Percentiles rank a stretch among this genome's conserved stretches.
Conservation (phyloP, 2,329 filamentous ascomycete species). For the Stachybotrys chartarum region DNA sequence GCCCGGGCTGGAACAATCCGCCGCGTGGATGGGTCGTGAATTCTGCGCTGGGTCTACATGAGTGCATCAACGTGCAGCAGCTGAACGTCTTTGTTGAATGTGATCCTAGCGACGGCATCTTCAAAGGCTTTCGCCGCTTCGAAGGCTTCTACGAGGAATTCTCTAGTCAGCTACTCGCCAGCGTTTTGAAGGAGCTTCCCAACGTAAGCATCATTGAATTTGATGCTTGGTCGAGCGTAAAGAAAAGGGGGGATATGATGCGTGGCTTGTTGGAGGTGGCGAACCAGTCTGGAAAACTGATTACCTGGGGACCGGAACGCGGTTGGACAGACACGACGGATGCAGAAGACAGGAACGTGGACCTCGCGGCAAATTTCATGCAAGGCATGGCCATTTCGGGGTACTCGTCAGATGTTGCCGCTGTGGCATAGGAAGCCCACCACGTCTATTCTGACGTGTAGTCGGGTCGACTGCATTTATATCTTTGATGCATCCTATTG, state of each 20-base stretch:
- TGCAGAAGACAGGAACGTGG: constrained; percentile 15
- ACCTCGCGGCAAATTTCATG: constrained; percentile 1
- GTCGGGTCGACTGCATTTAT: too few species aligned
- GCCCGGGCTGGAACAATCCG: constrained; percentile 65
- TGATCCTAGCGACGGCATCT: constrained; percentile 61
- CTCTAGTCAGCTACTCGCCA: constrained; percentile 47
- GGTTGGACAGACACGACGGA: constrained; percentile 53
- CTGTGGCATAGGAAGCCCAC: constrained; percentile 6
- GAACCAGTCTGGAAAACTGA: constrained; percentile 36
- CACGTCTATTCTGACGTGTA: background rate
- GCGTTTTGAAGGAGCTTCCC: constrained; percentile 50
- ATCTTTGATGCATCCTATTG: too few species aligned
- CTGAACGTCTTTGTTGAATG: constrained; percentile 65
- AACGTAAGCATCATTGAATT: constrained; percentile 55
- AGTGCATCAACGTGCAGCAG: constrained; percentile 51
- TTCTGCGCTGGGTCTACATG: constrained; percentile 52
- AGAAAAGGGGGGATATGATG: constrained; percentile 59
- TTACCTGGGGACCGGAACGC: constrained; percentile 62
- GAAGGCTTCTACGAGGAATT: constrained; percentile 67
- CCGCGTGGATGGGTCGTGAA: constrained; percentile 66
- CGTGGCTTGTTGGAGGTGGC: constrained; percentile 48
- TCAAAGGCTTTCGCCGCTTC: constrained; percentile 58
- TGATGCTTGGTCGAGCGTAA: constrained; percentile 61
- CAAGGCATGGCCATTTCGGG: constrained; percentile 7
- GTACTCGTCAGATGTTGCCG: constrained; percentile 9